Conservation (phyloP, 2,329 filamentous ascomycete species). For the Paecilomyces fulvus region DNA sequence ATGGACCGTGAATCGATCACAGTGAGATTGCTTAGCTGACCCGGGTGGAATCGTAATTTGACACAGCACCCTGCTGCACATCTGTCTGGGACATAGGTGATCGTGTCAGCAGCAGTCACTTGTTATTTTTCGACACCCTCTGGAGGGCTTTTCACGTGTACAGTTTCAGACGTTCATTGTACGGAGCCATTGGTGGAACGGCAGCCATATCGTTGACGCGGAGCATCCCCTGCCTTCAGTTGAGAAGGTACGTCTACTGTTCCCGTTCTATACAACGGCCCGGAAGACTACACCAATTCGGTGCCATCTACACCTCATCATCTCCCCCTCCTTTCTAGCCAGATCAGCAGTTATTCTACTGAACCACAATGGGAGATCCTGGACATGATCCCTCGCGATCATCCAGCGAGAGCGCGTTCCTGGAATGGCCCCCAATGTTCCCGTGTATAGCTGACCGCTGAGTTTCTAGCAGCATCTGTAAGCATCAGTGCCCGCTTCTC, state of each 20-base stretch:
- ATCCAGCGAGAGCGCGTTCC: constrained; percentile 8
- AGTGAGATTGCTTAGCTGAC: not conserved
- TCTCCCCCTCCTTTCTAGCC: constrained; percentile 10
- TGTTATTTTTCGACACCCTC: constrained; percentile 7
- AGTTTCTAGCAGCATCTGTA: constrained; percentile 21
- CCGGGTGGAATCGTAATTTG: not conserved
- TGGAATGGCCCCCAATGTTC: constrained; percentile 9
- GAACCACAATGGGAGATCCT: constrained; percentile 41
- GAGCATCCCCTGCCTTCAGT: no score
- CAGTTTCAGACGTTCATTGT: constrained; percentile 10
- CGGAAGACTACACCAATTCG: no score
- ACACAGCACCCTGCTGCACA: constrained; percentile 7
- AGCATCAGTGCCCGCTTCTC: constrained; percentile 23
- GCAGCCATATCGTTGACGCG: constrained; percentile 5
- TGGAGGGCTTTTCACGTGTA: constrained; percentile 15
- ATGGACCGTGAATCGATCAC: not conserved
- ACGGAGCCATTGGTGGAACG: constrained; percentile 16
- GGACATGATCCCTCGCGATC: constrained; percentile 42
- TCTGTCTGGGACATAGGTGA: constrained; percentile 9
- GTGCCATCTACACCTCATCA: no score
- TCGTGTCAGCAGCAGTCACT: constrained; percentile 3
- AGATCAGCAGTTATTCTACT: constrained; percentile 29
- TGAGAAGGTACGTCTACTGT: no score
- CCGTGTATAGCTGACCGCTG: constrained; percentile 11
- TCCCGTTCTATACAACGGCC: not conserved